These are phyloP conservation scores for Teratosphaeria epicoccoides DNA, from an alignment of 2,329 filamentous ascomycete species.

Conservation along the genomic window DNA sequence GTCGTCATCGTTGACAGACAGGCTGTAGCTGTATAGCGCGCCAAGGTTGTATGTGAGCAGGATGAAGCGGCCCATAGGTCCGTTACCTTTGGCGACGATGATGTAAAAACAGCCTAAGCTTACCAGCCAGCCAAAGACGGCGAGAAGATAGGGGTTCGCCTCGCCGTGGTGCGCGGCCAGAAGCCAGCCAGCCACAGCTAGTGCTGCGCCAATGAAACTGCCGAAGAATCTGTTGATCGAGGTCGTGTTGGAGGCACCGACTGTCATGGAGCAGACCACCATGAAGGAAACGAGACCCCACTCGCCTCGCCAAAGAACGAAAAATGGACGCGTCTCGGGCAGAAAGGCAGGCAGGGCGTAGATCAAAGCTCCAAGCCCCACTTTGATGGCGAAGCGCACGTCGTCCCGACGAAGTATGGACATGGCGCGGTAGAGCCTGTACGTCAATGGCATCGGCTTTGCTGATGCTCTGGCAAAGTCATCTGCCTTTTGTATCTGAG, in stretches of 20 bases:
- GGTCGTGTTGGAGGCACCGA: constrained; percentile 89
- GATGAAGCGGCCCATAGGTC: constrained; percentile 85
- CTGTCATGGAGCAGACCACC: constrained; percentile 96
- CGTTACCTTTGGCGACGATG: constrained; percentile 72
- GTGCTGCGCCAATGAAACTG: constrained; percentile 68
- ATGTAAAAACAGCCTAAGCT: constrained; percentile 85
- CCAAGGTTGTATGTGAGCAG: constrained; percentile 94
- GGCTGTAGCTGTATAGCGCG: constrained; percentile 84
- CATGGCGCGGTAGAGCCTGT: constrained; percentile 45
- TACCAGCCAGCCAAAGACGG: constrained; percentile 66
- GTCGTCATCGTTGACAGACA: constrained; percentile 67
- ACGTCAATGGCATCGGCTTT: constrained; percentile 24
- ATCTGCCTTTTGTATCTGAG: constrained; percentile 22
- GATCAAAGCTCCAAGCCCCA: constrained; percentile 76
- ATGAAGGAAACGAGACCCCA: constrained; percentile 96
- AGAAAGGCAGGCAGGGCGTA: constrained; percentile 88
- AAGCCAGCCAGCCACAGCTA: constrained; percentile 69
- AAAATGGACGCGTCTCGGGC: constrained; percentile 63
- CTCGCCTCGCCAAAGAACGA: constrained; percentile 83
- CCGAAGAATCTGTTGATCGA: constrained; percentile 77
- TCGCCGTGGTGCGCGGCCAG: constrained; percentile 42
- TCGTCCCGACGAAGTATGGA: constrained; percentile 53
- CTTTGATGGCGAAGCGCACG: constrained; percentile 76
- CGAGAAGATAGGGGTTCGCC: constrained; percentile 62
- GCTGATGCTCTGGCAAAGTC: constrained; percentile 12